Evolutionary conservation across 2,329 filamentous ascomycete species (phyloP).

Genomic region (Talaromyces sp.): DNA sequence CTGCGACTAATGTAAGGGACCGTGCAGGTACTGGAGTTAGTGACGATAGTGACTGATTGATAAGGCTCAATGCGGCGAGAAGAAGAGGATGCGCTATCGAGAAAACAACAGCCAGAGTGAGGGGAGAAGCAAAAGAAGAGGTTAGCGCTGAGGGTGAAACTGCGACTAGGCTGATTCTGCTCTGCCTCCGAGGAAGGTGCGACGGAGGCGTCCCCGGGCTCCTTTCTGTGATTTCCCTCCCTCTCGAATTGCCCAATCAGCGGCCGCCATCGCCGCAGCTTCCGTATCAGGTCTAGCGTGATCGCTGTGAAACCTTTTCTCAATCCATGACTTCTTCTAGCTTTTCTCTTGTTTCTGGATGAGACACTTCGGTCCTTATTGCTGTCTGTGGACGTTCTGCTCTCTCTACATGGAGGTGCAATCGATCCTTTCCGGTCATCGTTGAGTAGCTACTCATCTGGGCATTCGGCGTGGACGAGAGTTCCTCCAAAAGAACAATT

Average conservation of each 20-base stretch:
- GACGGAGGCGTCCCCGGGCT: not conserved
- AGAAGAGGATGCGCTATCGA: not conserved
- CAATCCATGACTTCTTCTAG: not conserved
- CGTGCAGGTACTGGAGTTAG: not conserved
- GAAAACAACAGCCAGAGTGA: not conserved
- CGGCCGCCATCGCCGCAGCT: not conserved
- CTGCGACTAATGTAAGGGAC: conserved; percentile 6
- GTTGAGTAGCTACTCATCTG: not conserved
- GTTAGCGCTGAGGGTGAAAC: conserved; percentile 2
- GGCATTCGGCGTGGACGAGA: not conserved
- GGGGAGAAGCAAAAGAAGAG: not conserved
- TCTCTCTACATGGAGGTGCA: not conserved
- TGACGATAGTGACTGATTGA: not conserved
- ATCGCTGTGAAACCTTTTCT: not conserved
- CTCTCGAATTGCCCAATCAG: conserved; percentile 7
- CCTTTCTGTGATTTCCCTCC: not conserved
- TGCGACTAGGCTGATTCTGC: not conserved
- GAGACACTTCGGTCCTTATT: not conserved
- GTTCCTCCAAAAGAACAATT: not conserved
- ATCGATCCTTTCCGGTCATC: not conserved
- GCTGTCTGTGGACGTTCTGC: not conserved
- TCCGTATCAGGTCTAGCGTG: not conserved
- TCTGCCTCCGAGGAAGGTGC: conserved; percentile 4
- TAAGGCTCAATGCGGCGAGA: not conserved
- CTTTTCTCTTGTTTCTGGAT: not conserved